Percentiles rank a stretch among this genome's conserved stretches.
These are phyloP conservation scores for Backusella sp. DNA, from an alignment of 192 early-diverging fungal genomes.

Conservation along the genomic window DNA sequence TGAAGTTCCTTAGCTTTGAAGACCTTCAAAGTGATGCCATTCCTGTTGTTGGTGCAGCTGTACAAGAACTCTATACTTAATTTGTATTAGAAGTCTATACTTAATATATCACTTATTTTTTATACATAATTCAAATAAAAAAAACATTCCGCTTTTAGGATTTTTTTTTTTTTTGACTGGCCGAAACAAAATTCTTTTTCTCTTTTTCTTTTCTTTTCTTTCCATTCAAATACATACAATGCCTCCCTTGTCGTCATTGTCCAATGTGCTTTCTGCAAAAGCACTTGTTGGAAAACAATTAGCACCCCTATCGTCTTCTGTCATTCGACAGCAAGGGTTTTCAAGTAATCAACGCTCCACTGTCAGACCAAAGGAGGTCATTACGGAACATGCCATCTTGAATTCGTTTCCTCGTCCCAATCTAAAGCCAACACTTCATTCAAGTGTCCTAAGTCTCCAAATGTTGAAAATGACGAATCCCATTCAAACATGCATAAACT, in stretches of 20 bases:
- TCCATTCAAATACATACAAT: not conserved
- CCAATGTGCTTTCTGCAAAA: not conserved
- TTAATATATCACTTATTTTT: not conserved
- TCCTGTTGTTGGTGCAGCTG: conserved; percentile 11
- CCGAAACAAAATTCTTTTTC: not conserved
- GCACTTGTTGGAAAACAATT: not conserved
- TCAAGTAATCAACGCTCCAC: not conserved
- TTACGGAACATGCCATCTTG: conserved; percentile 31
- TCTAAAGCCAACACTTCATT: conserved; percentile 33
- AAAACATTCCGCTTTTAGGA: too few species aligned
- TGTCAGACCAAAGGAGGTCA: conserved; percentile 5
- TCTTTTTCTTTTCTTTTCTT: not conserved
- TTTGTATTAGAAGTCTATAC: conserved; percentile 31
- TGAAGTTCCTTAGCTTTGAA: conserved; percentile 41
- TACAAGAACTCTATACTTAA: conserved; percentile 35
- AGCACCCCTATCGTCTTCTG: not conserved
- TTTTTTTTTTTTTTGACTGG: not conserved
- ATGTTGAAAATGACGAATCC: conserved; percentile 2
- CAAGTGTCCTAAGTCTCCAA: conserved; percentile 4
- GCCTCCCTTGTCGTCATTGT: conserved; percentile 5
- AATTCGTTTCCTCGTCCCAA: conserved; percentile 38
- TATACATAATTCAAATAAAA: not conserved
- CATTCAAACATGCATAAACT: conserved; percentile 25
- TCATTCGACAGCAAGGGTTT: not conserved
- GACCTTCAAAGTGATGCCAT: conserved; percentile 41